Evolutionary conservation across 345 rosid species (phyloP).

Genomic region (Fremontodendron californicum): DNA sequence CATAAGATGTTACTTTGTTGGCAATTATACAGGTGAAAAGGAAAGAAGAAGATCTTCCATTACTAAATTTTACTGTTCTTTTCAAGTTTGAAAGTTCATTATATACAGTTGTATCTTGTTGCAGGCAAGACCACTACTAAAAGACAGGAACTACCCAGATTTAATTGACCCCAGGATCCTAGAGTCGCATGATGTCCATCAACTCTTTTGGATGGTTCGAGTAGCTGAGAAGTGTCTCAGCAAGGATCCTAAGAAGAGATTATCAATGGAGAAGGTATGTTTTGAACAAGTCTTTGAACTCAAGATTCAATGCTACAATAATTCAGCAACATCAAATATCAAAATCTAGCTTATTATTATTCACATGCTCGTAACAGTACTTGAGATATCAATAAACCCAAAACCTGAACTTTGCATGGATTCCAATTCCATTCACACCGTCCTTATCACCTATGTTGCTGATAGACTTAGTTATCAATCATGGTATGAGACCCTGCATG

Average conservation of each 20-base stretch:
- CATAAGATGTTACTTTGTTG: too few relatives aligned
- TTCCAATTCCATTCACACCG: background rate
- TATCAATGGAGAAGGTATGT: slow-evolving; percentile 42
- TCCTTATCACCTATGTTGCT: background rate
- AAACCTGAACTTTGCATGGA: background rate
- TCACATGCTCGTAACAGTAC: background rate
- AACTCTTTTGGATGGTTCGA: slow-evolving; percentile 66
- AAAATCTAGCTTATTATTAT: too few relatives aligned
- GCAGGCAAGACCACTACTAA: slow-evolving; percentile 64
- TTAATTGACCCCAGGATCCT: slow-evolving; percentile 49
- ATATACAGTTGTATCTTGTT: background rate
- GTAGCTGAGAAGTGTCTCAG: slow-evolving; percentile 60
- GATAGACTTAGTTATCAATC: too few relatives aligned
- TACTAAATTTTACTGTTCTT: background rate
- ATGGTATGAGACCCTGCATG: too few relatives aligned
- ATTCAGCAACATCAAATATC: background rate
- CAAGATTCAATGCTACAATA: background rate
- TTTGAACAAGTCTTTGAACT: background rate
- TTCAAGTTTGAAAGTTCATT: background rate
- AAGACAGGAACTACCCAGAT: slow-evolving; percentile 57
- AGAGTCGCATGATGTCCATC: slow-evolving; percentile 57
- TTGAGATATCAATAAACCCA: background rate
- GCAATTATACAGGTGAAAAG: too few relatives aligned
- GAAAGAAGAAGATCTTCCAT: background rate
- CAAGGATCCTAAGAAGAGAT: slow-evolving; percentile 54